Evolutionary conservation across 2,329 filamentous ascomycete genomes (phyloP), one percentile per base, ranked within the genome.

Genomic region (Xylariomycetidae sp.): DNA sequence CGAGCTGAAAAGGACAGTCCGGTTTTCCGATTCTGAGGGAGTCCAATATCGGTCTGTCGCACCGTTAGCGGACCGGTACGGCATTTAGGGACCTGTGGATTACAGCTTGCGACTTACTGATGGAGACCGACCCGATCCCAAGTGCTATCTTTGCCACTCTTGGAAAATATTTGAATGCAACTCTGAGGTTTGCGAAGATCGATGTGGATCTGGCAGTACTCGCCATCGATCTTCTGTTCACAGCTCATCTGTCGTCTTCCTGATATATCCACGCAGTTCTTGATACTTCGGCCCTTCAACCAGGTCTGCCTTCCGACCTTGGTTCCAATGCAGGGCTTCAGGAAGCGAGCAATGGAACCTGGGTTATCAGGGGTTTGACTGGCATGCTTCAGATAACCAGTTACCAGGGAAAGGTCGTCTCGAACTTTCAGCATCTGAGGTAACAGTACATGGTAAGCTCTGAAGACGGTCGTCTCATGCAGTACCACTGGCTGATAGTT

Each of bases 101-200:
- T 13, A 19, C 10, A 14, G 4, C 7, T 14, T 4, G 23, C 8
- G 14, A 48, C 63, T 46, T 53, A 74, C 71, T 53, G 52, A 42
- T 84, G 78, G 15, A 93, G 57, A 2, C 64, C 66, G 9, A 57
- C 47, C 20, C 83, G 74, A 54, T 94, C 88, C 32, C 63, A 53
- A 0, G 87, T 95, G 27, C 87, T 90, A 45, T 95, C 85, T 53
- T 92, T 93, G 37, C 88, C 86, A 49, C 86, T 92, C 54, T 95
- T 95, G 8, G 87, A 93, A 53, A 92, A 95, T 19, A 95, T 90
- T 42, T 82, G 80, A 18, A 94, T 76, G 29, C 68, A 72, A 1
- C 70, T 52, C 1, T 37, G 53, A 12, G 62, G 61, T 31, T 72
- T 76, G 7, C 64, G 63, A 6, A 85, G 61, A 50, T 93, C 78